Conservation (phyloP, 1,284 basidiomycete genomes). For the Afroboletus lepidellus region DNA sequence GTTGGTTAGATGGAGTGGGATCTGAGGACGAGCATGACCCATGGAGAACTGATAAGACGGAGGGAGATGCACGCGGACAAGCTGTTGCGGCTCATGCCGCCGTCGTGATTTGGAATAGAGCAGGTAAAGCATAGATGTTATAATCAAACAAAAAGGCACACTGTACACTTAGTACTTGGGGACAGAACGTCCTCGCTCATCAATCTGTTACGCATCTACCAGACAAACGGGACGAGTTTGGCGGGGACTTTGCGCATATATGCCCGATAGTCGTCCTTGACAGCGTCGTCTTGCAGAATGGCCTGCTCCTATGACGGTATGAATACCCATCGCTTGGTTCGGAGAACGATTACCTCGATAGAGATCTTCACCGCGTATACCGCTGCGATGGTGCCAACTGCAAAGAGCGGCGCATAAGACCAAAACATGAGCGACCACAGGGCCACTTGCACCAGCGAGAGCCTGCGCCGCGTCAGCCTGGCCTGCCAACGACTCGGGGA, state of each 20-base stretch:
- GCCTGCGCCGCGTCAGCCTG: constrained; percentile 8
- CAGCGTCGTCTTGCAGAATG: not conserved
- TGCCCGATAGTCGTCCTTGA: not conserved
- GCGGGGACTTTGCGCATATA: constrained; percentile 2
- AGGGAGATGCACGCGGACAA: constrained; percentile 57
- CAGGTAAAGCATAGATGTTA: constrained; percentile 5
- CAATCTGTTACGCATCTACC: not conserved
- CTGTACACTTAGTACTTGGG: not conserved
- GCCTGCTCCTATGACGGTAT: not conserved
- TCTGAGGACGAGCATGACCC: constrained; percentile 43
- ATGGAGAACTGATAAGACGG: constrained; percentile 62
- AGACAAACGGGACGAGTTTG: not conserved
- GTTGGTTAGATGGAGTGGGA: constrained; percentile 60
- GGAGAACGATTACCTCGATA: constrained; percentile 23
- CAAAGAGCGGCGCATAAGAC: constrained; percentile 28
- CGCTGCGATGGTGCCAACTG: constrained; percentile 4
- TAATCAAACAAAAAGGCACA: not conserved
- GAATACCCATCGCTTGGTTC: too few relatives aligned
- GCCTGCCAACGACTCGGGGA: not conserved
- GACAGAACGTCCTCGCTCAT: not conserved
- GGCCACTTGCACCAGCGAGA: constrained; percentile 11
- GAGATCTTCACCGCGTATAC: constrained; percentile 26
- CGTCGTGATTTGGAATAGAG: constrained; percentile 17
- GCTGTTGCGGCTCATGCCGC: constrained; percentile 44
- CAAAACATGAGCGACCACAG: constrained; percentile 24